Conservation (phyloP, 768 basidiomycete species). For the Boletellus sp. region DNA sequence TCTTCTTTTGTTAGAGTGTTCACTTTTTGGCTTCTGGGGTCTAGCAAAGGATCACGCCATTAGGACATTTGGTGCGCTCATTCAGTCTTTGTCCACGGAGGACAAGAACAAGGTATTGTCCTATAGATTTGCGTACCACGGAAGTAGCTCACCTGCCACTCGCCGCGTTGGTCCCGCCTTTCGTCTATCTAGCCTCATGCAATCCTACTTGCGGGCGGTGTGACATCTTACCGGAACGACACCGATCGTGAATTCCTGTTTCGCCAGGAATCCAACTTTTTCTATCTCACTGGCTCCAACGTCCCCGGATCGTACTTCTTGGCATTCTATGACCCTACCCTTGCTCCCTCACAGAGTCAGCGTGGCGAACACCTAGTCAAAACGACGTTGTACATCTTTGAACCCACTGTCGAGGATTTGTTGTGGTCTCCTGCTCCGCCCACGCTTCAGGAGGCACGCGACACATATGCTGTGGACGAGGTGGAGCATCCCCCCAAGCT, state of each 20-base stretch:
- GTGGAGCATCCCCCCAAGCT: constrained; percentile 51
- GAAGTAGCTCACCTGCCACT: not conserved
- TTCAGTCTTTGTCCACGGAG: constrained; percentile 43
- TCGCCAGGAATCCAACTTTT: constrained; percentile 81
- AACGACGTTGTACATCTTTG: constrained; percentile 74
- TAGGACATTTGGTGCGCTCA: constrained; percentile 52
- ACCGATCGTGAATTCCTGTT: constrained; percentile 81
- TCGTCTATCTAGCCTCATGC: constrained; percentile 55
- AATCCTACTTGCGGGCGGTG: constrained; percentile 62
- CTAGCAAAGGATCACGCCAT: constrained; percentile 50
- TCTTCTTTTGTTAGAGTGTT: too few relatives aligned
- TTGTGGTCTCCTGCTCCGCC: constrained; percentile 91
- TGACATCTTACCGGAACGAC: constrained; percentile 66
- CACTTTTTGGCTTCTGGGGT: not conserved
- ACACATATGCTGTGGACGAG: constrained; percentile 56
- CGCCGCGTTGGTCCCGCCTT: not conserved
- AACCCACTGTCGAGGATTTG: constrained; percentile 64
- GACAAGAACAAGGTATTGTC: constrained; percentile 51
- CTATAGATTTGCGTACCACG: not conserved
- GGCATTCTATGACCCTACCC: constrained; percentile 47
- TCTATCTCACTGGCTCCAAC: constrained; percentile 78
- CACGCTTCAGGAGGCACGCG: constrained; percentile 52
- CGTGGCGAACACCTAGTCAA: constrained; percentile 36
- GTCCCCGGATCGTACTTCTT: constrained; percentile 70
- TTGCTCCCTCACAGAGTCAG: constrained; percentile 29